Evolutionary conservation across 306 rosid species (phyloP).

Genomic region (Begonia masoniana): DNA sequence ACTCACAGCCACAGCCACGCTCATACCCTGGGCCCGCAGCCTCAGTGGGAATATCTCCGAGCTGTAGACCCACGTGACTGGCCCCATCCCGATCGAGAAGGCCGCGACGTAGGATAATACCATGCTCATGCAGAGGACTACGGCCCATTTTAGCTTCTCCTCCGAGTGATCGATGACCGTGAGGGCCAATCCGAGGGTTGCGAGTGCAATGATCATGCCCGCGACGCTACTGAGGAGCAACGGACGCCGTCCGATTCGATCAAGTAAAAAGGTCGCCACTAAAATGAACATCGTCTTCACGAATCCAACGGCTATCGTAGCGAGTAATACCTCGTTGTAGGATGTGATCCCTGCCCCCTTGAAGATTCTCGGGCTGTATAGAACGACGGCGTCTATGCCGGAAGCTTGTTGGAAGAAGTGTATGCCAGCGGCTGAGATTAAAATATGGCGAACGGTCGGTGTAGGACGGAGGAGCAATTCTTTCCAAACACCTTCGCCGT

Average conservation of each 20-base stretch:
- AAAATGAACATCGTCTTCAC: slow-evolving; percentile 28
- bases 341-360: slow-evolving; percentile 36
- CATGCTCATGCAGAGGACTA: slow-evolving; percentile 28
- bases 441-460: slow-evolving; percentile 37
- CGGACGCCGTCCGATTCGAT: slow-evolving; percentile 43
- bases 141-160: slow-evolving; percentile 27
- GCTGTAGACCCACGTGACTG: slow-evolving; percentile 55
- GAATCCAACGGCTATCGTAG: slow-evolving; percentile 49
- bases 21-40: slow-evolving; percentile 47
- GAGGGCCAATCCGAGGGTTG: slow-evolving; percentile 22
- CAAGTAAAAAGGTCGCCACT: slow-evolving; percentile 43
- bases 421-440: slow-evolving; percentile 32
- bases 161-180: slow-evolving; percentile 17
- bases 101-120: slow-evolving; percentile 32
- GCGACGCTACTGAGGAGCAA: slow-evolving; percentile 33
- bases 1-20: slow-evolving; percentile 38
- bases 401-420: slow-evolving; percentile 55
- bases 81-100: slow-evolving; percentile 60
- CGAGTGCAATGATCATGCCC: slow-evolving; percentile 39
- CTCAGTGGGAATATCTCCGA: slow-evolving; percentile 48
- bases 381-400: slow-evolving; percentile 48
- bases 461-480: slow-evolving; percentile 39
- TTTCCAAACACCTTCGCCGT: slow-evolving; percentile 43
- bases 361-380: slow-evolving; percentile 50
- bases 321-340: slow-evolving; percentile 13